Evolutionary conservation across 805 yeast species (phyloP).

Genomic region (Saccharomyces eubayanus): DNA sequence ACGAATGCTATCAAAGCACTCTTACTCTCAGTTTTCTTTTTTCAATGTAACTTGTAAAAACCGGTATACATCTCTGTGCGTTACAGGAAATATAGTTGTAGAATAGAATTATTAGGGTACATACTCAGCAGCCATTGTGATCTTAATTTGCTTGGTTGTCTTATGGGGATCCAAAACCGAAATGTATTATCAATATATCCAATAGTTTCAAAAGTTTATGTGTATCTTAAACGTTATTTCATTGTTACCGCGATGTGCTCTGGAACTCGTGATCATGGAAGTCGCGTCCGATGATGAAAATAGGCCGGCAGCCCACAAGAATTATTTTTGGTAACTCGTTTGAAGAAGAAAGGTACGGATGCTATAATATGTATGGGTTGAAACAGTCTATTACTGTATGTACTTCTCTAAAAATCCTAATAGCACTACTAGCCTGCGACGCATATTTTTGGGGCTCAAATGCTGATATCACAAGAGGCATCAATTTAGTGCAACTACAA

Average conservation of each 20-base stretch:
- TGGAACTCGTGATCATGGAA: too few species aligned
- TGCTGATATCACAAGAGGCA: too few species aligned
- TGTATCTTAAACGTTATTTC: not conserved
- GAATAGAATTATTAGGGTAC: conserved; percentile 9
- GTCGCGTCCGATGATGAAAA: too few species aligned
- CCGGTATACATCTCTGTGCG: not conserved
- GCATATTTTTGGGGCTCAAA: too few species aligned
- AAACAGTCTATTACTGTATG: too few species aligned
- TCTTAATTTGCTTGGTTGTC: conserved; percentile 15
- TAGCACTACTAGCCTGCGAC: too few species aligned
- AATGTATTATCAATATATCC: not conserved
- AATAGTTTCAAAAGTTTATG: not conserved
- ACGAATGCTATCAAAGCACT: not conserved
- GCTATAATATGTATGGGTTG: too few species aligned
- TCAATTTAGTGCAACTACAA: not conserved
- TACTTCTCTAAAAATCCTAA: too few species aligned
- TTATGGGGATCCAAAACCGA: not conserved
- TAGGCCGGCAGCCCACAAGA: too few species aligned
- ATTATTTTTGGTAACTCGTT: too few species aligned
- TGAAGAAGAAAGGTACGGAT: too few species aligned
- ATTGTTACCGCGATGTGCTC: too few species aligned
- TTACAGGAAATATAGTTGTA: not conserved
- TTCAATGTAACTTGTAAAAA: conserved; percentile 10
- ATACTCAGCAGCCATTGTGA: conserved; percentile 34
- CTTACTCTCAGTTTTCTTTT: not conserved